These are phyloP conservation scores for Ogataea minuta DNA, from an alignment of 805 yeast genomes.

Conservation along the genomic window DNA sequence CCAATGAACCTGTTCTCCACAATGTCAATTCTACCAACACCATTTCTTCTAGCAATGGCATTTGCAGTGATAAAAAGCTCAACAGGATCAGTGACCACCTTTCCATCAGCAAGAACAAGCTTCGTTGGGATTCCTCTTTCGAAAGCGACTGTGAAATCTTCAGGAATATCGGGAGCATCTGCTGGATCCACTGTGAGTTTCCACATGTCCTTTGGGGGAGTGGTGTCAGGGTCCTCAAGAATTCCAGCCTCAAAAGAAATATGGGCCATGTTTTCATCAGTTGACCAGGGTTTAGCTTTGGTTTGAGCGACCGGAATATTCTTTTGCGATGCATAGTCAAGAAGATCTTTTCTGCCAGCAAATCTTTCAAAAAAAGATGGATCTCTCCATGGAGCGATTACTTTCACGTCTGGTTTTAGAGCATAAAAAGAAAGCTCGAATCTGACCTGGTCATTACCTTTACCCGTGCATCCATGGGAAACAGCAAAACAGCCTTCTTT, in stretches of 20 bases:
- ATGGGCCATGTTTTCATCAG: conserved; percentile 99
- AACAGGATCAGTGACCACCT: conserved; percentile 75
- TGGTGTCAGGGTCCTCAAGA: conserved; percentile 96
- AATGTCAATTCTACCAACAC: conserved; percentile 98
- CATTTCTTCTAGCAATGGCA: conserved; percentile 96
- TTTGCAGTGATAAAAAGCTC: conserved; percentile 92
- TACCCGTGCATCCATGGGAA: conserved; percentile 99
- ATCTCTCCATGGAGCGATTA: conserved; percentile 99
- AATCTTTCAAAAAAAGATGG: conserved; percentile 92
- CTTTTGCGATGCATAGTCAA: conserved; percentile 91
- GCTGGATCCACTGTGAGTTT: conserved; percentile 93
- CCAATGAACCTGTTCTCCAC: conserved; percentile 99
- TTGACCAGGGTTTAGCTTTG: conserved; percentile 99
- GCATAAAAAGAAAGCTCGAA: conserved; percentile 97
- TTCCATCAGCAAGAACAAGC: conserved; percentile 61
- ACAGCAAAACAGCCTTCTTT: conserved; percentile 98
- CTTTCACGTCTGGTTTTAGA: conserved; percentile 92
- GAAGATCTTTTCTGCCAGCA: conserved; percentile 95
- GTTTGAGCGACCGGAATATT: conserved; percentile 95
- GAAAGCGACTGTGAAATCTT: conserved; percentile 79
- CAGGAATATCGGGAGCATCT: conserved; percentile 94
- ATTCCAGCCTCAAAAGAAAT: conserved; percentile 99
- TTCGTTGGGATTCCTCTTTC: conserved; percentile 86
- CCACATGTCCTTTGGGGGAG: conserved; percentile 99
- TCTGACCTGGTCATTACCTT: conserved; percentile 99